Evolutionary conservation across 108 stramenopile species (phyloP), one percentile per base, ranked within the genome.

Genomic region (Aurantiochytrium sp.): DNA sequence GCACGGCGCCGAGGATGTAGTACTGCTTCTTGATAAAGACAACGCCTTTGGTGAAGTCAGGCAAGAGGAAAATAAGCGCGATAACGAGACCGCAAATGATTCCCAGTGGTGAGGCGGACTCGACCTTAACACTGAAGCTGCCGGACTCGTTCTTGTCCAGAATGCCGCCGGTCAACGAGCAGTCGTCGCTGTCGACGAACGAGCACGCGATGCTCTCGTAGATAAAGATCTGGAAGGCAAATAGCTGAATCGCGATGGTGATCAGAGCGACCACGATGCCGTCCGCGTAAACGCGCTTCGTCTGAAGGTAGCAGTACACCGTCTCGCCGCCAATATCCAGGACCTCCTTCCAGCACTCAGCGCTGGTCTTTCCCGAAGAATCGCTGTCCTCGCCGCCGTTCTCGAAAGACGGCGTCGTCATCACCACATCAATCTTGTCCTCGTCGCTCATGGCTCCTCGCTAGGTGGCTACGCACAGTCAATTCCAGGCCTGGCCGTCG

Each of bases 311-410:
- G 39, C 42, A n/a, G 45, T 81, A 81, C 45, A 81, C 73, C 45
- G 73, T 81, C 73, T 81, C 73, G 36, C 73, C 73, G 42, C 73
- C 73, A 48, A 81, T 81, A 24, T 3, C 73, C 6, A 81, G 39
- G 10, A 81, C 73, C 45, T 81, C 73, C 39, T 81, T 24, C 73
- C 73, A 81, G 2, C 73, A 81, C 30, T 81, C 73, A 12, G 24
- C 27, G 27, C 42, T 24, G 1, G 73, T 27, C 45, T 81, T 81
- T 24, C 6, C 32, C 21, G 53, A n/a, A n/a, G n/a, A n/a, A 52
- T 52, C 50, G 15, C 8, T 17, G 50, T 8, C 8, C 15, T 52
- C 50, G 15, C 17, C 50, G 15, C 15, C 50, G 50, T 17, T 17
- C 50, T 52, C 50, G 50, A 52, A 15, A 8, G 50, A 52, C 50